Evolutionary conservation across 371 early-diverging fungal genomes (phyloP), one percentile per base, ranked within the genome.

Genomic region (Circinella minor): DNA sequence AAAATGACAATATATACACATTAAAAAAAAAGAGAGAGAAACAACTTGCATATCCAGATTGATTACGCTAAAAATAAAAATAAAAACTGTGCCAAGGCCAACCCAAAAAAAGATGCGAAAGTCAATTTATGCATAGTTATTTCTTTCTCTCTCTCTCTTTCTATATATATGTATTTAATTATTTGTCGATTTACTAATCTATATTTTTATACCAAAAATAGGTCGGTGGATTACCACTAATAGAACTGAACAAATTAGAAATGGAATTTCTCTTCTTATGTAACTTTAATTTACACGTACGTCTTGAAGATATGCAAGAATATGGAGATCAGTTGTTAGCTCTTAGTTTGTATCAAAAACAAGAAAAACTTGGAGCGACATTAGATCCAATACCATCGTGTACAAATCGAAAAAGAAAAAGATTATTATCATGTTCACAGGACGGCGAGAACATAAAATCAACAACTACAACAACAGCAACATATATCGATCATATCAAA

Each of bases 231-330:
- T 80, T 97, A 7, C 88, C 93, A 3, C 73, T 93, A 18, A 77
- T 79, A 13, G 97, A 97, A 73, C 80, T 97, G 69, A 97, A 97
- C 77, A 82, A 92, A 67, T 80, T 97, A 43, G 97, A 97, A 72
- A 74, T 96, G 43, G 96, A 96, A 80, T 91, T 97, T 66, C 81
- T 95, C 51, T 93, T 92, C 62, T 80, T 95, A 71, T 90, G 94
- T 55, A 85, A 92, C 63, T 97, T 96, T 85, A 86, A 93, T 67
- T 86, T 97, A 27, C 85, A 91, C 57, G 87, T 91, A 51, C 85
- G 87, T 46, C 81, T 86, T 10, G 83, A 88, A 4, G 86, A 92
- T 68, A 77, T 97, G 65, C 92, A 94, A 72, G 80, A 86, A 48
- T 93, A 93, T 71, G 89, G 86, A 48, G 81, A 88, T 74, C 87